Percentiles rank a stretch among this genome's conserved stretches.
Conservation (phyloP, 345 rosid species). For the Citrus trifoliata region DNA sequence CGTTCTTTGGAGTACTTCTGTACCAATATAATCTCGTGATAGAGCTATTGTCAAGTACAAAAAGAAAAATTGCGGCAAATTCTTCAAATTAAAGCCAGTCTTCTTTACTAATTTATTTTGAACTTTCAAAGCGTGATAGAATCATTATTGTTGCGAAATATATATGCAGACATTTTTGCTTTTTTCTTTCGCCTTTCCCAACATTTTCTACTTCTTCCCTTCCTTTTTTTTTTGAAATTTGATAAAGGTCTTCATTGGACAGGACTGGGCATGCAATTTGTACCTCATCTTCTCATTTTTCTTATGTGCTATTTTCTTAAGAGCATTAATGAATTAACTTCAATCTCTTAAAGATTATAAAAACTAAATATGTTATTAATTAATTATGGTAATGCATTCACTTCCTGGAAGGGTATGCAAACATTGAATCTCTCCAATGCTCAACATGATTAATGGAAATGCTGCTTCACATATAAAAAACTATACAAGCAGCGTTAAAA, state of each 20-base stretch:
- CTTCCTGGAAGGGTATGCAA: not conserved
- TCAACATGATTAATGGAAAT: not conserved
- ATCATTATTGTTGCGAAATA: not conserved
- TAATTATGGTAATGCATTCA: not conserved
- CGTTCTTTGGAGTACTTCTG: not conserved
- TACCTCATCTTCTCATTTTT: too few species aligned
- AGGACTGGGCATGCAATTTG: not conserved
- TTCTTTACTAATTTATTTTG: not conserved
- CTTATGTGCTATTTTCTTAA: too few species aligned
- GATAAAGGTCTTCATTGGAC: not conserved
- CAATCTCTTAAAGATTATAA: not conserved
- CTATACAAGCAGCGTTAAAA: slow-evolving; percentile 7
- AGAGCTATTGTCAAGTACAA: not conserved
- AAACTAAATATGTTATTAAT: too few species aligned
- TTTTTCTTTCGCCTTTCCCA: not conserved
- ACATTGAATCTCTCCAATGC: not conserved
- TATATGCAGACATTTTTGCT: too few species aligned
- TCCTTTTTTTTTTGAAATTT: not conserved
- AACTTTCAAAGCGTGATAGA: not conserved
- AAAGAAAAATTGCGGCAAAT: not conserved
- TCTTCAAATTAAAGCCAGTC: not conserved
- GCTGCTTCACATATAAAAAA: not conserved
- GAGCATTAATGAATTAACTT: too few species aligned
- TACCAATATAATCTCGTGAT: not conserved
- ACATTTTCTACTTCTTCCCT: not conserved